Conservation (phyloP, 371 early-diverging fungal species). For the Mucor velutinosus region DNA sequence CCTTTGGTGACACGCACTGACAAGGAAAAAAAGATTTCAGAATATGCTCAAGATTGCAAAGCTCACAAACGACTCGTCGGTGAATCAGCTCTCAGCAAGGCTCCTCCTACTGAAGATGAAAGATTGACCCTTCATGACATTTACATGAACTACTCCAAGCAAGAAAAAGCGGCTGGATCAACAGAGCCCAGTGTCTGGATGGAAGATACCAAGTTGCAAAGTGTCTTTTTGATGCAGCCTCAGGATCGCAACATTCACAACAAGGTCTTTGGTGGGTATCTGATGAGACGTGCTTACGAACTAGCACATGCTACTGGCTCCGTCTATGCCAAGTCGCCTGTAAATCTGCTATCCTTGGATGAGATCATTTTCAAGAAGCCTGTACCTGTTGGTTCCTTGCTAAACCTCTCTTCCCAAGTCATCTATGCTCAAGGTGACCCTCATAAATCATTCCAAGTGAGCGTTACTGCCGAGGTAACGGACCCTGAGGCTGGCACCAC, state of each 20-base stretch:
- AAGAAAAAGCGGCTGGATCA: conserved; percentile 21
- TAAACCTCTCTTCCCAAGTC: conserved; percentile 75
- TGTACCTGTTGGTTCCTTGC: conserved; percentile 87
- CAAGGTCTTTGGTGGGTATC: conserved; percentile 88
- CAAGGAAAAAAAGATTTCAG: conserved; percentile 72
- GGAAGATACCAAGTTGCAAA: conserved; percentile 74
- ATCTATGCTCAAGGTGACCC: conserved; percentile 60
- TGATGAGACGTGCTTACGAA: conserved; percentile 77
- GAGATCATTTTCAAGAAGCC: conserved; percentile 88
- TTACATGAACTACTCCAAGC: conserved; percentile 66
- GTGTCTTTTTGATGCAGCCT: conserved; percentile 73
- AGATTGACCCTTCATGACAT: conserved; percentile 79
- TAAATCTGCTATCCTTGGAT: conserved; percentile 75
- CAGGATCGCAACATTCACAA: conserved; percentile 92
- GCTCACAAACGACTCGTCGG: conserved; percentile 63
- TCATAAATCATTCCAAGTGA: conserved; percentile 71
- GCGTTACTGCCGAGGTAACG: conserved; percentile 78
- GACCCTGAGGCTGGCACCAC: conserved; percentile 60
- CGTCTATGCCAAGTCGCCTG: conserved; percentile 58
- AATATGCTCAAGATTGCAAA: conserved; percentile 73
- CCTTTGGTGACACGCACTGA: conserved; percentile 75
- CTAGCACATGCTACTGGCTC: conserved; percentile 78
- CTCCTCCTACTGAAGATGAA: conserved; percentile 86
- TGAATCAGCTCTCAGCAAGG: conserved; percentile 61
- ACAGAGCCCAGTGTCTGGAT: conserved; percentile 58